Conservation (phyloP, 176 grass and related monocot genomes). For the Coix lacrymajobi region DNA sequence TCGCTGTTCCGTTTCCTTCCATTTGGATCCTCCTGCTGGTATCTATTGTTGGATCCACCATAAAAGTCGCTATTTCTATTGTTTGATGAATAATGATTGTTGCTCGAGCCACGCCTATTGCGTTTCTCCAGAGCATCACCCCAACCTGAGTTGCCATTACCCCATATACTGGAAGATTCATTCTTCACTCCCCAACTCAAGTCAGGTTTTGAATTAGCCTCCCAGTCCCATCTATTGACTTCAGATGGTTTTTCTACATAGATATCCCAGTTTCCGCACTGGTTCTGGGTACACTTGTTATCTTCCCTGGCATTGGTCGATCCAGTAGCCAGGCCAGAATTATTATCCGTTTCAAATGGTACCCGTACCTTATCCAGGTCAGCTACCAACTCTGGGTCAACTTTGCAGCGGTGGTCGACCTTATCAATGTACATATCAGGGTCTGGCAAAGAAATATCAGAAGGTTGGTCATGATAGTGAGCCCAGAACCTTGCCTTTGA, state of each 20-base stretch:
- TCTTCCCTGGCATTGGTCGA: neutral
- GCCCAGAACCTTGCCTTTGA: conserved; percentile 43
- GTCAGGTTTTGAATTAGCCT: conserved; percentile 1
- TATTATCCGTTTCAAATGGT: conserved; percentile 21
- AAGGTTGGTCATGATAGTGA: conserved; percentile 43
- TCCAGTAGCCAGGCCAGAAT: neutral
- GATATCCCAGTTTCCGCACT: conserved; percentile 32
- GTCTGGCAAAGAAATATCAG: conserved; percentile 34
- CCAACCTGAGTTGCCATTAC: conserved; percentile 29
- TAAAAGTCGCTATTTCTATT: neutral
- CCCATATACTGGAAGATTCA: conserved; percentile 23
- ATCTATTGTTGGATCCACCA: conserved; percentile 22
- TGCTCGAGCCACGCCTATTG: conserved; percentile 1
- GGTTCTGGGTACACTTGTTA: neutral
- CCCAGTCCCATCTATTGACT: conserved; percentile 38
- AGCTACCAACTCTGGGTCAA: conserved; percentile 38
- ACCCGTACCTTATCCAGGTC: conserved; percentile 24
- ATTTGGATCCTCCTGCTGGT: conserved; percentile 13
- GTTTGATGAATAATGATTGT: conserved; percentile 4
- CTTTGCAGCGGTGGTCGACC: conserved; percentile 23
- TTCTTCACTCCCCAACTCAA: conserved; percentile 18
- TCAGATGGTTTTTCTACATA: conserved; percentile 36
- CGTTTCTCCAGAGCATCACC: neutral
- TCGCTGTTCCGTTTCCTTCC: conserved; percentile 33
- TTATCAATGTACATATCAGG: conserved; percentile 40